phyloP scores from a whole-genome alignment of 2,329 filamentous ascomycete genomes.

The Sclerotinia trifoliorum region DNA sequence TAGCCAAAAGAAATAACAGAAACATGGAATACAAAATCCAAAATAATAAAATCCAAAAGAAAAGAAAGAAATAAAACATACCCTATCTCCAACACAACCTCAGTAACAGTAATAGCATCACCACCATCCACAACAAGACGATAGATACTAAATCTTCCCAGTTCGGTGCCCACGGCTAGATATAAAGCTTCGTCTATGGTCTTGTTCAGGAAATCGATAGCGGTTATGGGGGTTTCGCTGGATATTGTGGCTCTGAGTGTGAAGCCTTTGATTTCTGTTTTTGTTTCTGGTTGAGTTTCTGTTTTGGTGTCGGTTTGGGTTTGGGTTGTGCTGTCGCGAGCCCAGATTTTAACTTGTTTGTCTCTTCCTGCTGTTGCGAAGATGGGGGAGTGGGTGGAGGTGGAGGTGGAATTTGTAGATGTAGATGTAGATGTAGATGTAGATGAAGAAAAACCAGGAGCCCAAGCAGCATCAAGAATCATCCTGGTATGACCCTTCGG shows the following conservation, averaged over 20 bases:
- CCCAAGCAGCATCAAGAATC: slow-evolving; percentile 88
- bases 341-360: slow-evolving; percentile 77
- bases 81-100: slow-evolving; percentile 23
- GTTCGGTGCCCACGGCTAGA: slow-evolving; percentile 59
- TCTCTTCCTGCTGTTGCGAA: slow-evolving; percentile 92
- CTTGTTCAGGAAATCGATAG: slow-evolving; percentile 62
- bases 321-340: slow-evolving; percentile 33
- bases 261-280: slow-evolving; percentile 14
- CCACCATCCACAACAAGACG: neutral
- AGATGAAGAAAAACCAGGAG: slow-evolving; percentile 44
- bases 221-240: slow-evolving; percentile 63
- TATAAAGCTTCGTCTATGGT: slow-evolving; percentile 39
- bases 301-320: neutral
- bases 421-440: slow-evolving; percentile 27
- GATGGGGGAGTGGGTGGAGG: slow-evolving; percentile 31
- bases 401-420: neutral
- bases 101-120: slow-evolving; percentile 26
- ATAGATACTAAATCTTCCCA: slow-evolving; percentile 37
- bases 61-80: neutral
- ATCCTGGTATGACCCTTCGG: slow-evolving; percentile 87
- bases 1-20: too few species aligned
- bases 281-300: neutral
- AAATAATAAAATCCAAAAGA: too few species aligned
- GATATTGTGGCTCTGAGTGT: slow-evolving; percentile 48
- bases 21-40: too few species aligned